phyloP scores from a whole-genome alignment of 1,139 yeast genomes.

The Nematodospora anomalae region DNA sequence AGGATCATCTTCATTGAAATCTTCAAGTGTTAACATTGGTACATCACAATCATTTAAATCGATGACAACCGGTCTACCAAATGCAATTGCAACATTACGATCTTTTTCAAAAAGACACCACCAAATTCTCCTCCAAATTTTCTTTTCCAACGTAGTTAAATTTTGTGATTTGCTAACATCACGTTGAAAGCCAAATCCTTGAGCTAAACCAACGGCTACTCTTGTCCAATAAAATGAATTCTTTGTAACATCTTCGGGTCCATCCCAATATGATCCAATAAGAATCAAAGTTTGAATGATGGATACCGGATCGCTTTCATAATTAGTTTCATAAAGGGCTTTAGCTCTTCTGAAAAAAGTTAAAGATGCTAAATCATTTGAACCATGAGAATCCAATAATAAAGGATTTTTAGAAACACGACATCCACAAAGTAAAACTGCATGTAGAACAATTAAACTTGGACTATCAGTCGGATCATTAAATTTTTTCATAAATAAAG shows the following conservation, averaged over 20 bases:
- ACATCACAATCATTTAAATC: conserved; percentile 78
- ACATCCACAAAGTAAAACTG: conserved; percentile 70
- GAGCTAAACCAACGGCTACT: conserved; percentile 71
- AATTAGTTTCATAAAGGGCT: conserved; percentile 70
- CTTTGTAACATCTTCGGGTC: conserved; percentile 74
- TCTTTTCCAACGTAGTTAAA: conserved; percentile 44
- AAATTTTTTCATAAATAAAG: conserved; percentile 57
- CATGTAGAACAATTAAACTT: conserved; percentile 65
- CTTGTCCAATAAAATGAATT: conserved; percentile 79
- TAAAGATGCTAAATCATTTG: conserved; percentile 57
- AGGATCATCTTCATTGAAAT: conserved; percentile 60
- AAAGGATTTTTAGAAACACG: conserved; percentile 60
- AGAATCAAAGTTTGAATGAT: conserved; percentile 65
- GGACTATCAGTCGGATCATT: conserved; percentile 66
- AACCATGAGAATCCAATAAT: conserved; percentile 55
- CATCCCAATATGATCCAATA: conserved; percentile 74
- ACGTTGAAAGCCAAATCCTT: conserved; percentile 77
- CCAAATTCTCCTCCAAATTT: conserved; percentile 72
- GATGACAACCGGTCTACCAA: conserved; percentile 71
- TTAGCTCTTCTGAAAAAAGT: conserved; percentile 78
- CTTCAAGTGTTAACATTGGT: conserved; percentile 66
- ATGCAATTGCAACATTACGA: conserved; percentile 69
- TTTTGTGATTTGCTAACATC: conserved; percentile 38
- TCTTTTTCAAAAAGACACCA: conserved; percentile 80
- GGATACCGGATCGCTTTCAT: conserved; percentile 69